Evolutionary conservation across 805 yeast species (phyloP).

Genomic region (Ogataea polymorpha): DNA sequence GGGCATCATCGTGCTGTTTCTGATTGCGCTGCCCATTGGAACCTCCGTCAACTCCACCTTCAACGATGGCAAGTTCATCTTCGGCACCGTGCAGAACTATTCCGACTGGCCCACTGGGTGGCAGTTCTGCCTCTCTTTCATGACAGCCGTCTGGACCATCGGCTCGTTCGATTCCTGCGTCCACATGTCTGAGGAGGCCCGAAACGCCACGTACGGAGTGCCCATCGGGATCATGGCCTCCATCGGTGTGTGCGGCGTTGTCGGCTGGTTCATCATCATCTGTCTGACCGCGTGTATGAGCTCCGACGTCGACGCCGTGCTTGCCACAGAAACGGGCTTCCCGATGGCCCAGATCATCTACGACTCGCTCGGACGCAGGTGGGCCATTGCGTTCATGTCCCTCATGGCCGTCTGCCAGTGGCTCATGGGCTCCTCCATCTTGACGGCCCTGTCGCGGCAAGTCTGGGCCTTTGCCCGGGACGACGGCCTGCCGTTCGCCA

Average conservation of each 20-base stretch:
- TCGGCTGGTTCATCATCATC: constrained; percentile 57
- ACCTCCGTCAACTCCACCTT: constrained; percentile 40
- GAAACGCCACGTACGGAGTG: constrained; percentile 57
- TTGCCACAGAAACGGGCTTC: constrained; percentile 49
- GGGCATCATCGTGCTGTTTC: constrained; percentile 47
- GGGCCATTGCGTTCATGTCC: constrained; percentile 65
- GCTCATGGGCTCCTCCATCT: constrained; percentile 61
- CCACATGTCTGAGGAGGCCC: constrained; percentile 71
- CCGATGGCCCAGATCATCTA: constrained; percentile 64
- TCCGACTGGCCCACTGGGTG: constrained; percentile 61
- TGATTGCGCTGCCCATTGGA: constrained; percentile 67
- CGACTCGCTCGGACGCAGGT: constrained; percentile 59
- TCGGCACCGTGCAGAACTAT: constrained; percentile 48
- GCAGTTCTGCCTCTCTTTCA: constrained; percentile 44
- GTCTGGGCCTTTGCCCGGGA: constrained; percentile 77
- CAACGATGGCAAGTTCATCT: constrained; percentile 51
- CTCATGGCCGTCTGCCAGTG: constrained; percentile 58
- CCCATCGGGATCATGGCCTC: constrained; percentile 65
- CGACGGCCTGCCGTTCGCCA: constrained; percentile 65
- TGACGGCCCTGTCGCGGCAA: constrained; percentile 66
- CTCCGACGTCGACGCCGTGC: constrained; percentile 40
- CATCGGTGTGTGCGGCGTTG: constrained; percentile 51
- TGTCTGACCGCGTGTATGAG: constrained; percentile 54
- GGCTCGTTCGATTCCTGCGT: constrained; percentile 72
- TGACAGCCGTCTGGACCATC: constrained; percentile 74